Percentiles rank a stretch among this genome's conserved stretches.
Evolutionary conservation across 2,329 filamentous ascomycete genomes (phyloP).

Genomic region (Pyricularia sp.): DNA sequence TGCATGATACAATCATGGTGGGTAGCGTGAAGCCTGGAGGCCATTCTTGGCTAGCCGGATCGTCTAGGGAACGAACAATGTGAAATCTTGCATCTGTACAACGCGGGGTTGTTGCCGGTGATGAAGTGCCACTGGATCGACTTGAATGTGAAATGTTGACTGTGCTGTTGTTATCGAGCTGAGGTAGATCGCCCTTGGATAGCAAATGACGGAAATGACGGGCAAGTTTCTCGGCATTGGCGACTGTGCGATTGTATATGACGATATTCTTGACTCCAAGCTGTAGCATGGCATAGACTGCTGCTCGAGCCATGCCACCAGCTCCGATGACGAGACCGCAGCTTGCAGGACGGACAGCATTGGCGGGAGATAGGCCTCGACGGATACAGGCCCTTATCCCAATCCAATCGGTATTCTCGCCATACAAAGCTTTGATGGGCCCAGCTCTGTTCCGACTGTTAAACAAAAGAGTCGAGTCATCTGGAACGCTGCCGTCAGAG

Average conservation of each 20-base stretch:
- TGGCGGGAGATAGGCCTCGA: slow-evolving; percentile 63
- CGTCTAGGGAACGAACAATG: slow-evolving; percentile 48
- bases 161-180: slow-evolving; percentile 18
- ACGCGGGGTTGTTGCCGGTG: slow-evolving; percentile 13
- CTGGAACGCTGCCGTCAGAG: slow-evolving; percentile 40
- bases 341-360: slow-evolving; percentile 46
- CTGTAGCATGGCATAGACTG: slow-evolving; percentile 70
- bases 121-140: not conserved
- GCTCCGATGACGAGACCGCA: slow-evolving; percentile 54
- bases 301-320: slow-evolving; percentile 69
- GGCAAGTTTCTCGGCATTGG: slow-evolving; percentile 59
- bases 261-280: slow-evolving; percentile 69
- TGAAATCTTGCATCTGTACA: slow-evolving; percentile 35
- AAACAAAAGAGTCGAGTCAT: slow-evolving; percentile 12
- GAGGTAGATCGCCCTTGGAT: slow-evolving; percentile 25
- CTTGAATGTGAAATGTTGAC: not conserved
- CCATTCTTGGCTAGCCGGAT: slow-evolving; percentile 39
- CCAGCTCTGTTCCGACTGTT: slow-evolving; percentile 54
- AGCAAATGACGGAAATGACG: slow-evolving; percentile 57
- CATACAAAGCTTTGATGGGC: slow-evolving; percentile 59
- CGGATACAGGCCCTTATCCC: slow-evolving; percentile 66
- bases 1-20: slow-evolving; percentile 68
- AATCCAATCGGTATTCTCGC: slow-evolving; percentile 77
- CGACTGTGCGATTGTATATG: slow-evolving; percentile 60
- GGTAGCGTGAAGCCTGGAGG: slow-evolving; percentile 52